Evolutionary conservation across 768 basidiomycete species (phyloP).

Genomic region (Multifurca ochricompacta): DNA sequence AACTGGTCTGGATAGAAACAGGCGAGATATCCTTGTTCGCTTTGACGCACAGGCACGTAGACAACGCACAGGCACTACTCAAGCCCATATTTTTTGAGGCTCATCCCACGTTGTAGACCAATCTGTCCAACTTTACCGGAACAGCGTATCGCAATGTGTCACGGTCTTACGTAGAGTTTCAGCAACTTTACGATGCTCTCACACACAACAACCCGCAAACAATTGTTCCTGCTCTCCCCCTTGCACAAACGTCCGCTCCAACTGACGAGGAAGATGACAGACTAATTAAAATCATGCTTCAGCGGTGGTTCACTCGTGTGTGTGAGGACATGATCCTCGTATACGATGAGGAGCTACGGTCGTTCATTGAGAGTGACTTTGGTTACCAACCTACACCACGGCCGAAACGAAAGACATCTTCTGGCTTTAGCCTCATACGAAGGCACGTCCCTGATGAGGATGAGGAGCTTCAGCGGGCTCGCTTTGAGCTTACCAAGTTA

Average conservation of each 20-base stretch:
- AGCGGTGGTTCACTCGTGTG: slow-evolving; percentile 88
- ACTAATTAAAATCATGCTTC: slow-evolving; percentile 88
- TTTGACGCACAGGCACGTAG: slow-evolving; percentile 84
- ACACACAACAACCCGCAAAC: slow-evolving; percentile 91
- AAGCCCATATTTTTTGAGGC: neutral
- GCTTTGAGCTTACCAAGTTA: slow-evolving; percentile 85
- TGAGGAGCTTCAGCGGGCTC: slow-evolving; percentile 82
- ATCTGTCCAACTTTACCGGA: slow-evolving; percentile 84
- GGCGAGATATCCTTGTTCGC: slow-evolving; percentile 88
- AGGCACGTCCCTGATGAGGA: slow-evolving; percentile 89
- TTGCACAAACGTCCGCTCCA: slow-evolving; percentile 94
- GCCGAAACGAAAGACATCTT: slow-evolving; percentile 60
- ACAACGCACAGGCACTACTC: neutral
- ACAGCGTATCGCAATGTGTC: slow-evolving; percentile 90
- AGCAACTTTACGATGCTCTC: slow-evolving; percentile 86
- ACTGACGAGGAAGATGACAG: slow-evolving; percentile 98
- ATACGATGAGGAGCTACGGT: slow-evolving; percentile 86
- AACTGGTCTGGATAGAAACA: slow-evolving; percentile 87
- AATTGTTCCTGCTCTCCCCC: slow-evolving; percentile 89
- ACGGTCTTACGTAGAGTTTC: slow-evolving; percentile 91
- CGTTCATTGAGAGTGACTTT: slow-evolving; percentile 96
- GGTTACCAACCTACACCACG: slow-evolving; percentile 85
- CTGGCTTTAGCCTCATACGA: slow-evolving; percentile 69
- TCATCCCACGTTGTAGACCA: slow-evolving; percentile 53
- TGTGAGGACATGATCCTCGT: slow-evolving; percentile 87